These are phyloP conservation scores for Hygrophorus russula DNA, from an alignment of 768 basidiomycete species.

Conservation along the genomic window DNA sequence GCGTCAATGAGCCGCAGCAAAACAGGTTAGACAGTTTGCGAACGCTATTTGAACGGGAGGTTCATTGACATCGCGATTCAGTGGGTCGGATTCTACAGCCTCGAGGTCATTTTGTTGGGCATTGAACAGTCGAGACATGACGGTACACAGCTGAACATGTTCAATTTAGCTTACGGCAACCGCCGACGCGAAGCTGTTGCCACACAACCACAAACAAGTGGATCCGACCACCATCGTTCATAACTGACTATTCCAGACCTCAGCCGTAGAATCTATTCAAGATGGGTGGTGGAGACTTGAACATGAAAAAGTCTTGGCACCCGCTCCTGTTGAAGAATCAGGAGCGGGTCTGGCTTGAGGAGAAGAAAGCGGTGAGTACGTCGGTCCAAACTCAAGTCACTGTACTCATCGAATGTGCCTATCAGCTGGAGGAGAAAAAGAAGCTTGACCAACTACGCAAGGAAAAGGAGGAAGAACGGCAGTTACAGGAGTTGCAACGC, in stretches of 20 bases:
- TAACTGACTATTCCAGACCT: too few relatives aligned
- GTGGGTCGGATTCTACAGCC: constrained; percentile 22
- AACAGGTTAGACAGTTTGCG: constrained; percentile 6
- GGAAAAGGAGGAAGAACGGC: constrained; percentile 95
- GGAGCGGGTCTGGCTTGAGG: constrained; percentile 98
- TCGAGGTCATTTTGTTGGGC: constrained; percentile 23
- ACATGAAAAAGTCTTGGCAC: constrained; percentile 99
- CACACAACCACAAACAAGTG: constrained; percentile 10
- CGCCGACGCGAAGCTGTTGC: constrained; percentile 2
- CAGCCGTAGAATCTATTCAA: constrained; percentile 29
- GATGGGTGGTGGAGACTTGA: constrained; percentile 98
- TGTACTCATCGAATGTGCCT: constrained; percentile 9
- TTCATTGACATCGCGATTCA: constrained; percentile 20
- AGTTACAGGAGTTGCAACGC: constrained; percentile 90
- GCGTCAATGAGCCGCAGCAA: constrained; percentile 1
- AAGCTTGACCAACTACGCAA: constrained; percentile 94
- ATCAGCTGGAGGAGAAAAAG: constrained; percentile 95
- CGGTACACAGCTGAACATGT: neutral
- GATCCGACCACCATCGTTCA: neutral
- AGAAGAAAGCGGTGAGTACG: constrained; percentile 81
- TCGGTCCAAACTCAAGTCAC: neutral
- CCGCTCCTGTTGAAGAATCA: constrained; percentile 97
- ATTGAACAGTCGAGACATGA: constrained; percentile 6
- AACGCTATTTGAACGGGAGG: neutral
- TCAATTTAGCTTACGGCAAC: neutral